phyloP scores from a whole-genome alignment of 257 asterid genomes.

The Przewalskia tangutica region DNA sequence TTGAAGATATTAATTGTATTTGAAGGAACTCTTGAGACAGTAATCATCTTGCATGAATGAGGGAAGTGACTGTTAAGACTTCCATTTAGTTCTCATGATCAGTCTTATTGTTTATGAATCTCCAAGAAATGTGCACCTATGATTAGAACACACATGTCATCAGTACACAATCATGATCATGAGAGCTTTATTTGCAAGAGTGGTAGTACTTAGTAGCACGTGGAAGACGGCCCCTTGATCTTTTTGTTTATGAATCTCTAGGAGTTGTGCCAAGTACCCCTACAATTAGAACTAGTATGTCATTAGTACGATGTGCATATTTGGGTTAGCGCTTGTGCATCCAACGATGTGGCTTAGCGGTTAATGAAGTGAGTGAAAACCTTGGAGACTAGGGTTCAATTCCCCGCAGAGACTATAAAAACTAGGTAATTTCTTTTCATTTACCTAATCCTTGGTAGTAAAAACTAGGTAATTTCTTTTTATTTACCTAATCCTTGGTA shows the following conservation, averaged over 20 bases:
- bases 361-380: no score
- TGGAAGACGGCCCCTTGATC: neutral
- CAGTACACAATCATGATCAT: neutral
- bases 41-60: neutral
- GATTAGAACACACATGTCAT: neutral
- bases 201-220: neutral
- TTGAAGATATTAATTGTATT: neutral
- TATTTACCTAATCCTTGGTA: no score
- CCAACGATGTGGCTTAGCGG: no score
- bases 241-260: neutral
- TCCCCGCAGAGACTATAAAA: no score
- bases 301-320: no score
- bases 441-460: no score
- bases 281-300: neutral
- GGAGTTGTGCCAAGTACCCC: neutral
- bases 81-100: neutral
- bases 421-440: no score
- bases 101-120: neutral
- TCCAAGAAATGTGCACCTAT: neutral
- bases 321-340: no score
- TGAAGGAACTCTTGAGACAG: neutral
- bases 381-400: no score
- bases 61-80: neutral
- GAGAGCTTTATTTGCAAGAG: neutral
- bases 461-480: no score